These are phyloP conservation scores for Suzukiozyma palmioleophila DNA, from an alignment of 1,139 yeast species.

Conservation along the genomic window DNA sequence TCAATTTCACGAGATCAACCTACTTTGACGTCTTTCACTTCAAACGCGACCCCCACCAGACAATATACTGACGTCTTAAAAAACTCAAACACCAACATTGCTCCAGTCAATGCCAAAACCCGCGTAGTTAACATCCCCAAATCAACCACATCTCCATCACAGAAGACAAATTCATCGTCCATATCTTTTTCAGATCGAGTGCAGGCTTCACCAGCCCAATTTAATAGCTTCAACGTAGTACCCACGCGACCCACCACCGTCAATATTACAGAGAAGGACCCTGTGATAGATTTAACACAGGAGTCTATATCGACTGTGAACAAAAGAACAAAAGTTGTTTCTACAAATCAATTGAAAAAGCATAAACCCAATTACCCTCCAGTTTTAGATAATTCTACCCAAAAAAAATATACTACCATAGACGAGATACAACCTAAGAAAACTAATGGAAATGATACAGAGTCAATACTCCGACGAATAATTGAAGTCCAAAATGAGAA, in stretches of 20 bases:
- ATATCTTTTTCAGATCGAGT: background rate
- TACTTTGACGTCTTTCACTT: no score
- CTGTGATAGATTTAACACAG: background rate
- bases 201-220: background rate
- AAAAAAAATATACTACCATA: background rate
- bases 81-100: background rate
- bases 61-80: background rate
- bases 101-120: background rate
- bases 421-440: no score
- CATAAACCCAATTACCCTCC: background rate
- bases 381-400: background rate
- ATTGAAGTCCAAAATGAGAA: slow-evolving; percentile 20
- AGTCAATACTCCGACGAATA: slow-evolving; percentile 1
- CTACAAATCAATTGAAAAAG: background rate
- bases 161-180: background rate
- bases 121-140: background rate
- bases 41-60: no score
- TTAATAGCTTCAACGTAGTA: background rate
- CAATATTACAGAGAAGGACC: background rate
- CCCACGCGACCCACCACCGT: background rate
- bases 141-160: background rate
- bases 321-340: background rate
- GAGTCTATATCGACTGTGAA: background rate
- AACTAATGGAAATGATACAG: background rate
- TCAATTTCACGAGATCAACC: no score